Percentiles rank a stretch among this genome's conserved stretches.
phyloP scores from a whole-genome alignment of 768 basidiomycete genomes.

The Boletus sp. region DNA sequence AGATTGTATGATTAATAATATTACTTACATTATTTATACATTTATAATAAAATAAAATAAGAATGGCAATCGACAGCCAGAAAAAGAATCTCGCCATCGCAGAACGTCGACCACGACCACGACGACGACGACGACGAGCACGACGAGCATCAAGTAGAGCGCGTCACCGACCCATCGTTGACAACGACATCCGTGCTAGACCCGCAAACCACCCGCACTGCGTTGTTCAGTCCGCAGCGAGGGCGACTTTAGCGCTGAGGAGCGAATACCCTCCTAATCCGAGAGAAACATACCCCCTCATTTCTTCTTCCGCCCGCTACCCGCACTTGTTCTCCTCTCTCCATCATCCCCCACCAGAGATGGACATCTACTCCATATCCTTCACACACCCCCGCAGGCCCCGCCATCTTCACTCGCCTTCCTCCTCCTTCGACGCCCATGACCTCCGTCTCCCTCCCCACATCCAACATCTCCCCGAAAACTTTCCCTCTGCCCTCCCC shows the following conservation, averaged over 20 bases:
- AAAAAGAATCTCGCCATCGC: conserved; percentile 18
- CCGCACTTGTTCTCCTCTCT: not conserved
- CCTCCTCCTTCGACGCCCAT: conserved; percentile 61
- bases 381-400: conserved; percentile 88
- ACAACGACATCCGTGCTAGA: conserved; percentile 4
- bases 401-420: conserved; percentile 55
- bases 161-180: conserved; percentile 14
- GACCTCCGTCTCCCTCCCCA: conserved; percentile 46
- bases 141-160: conserved; percentile 16
- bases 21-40: not conserved
- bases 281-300: conserved; percentile 18
- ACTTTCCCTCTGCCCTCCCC: conserved; percentile 36
- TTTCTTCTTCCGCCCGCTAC: conserved; percentile 1
- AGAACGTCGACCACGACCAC: conserved; percentile 20
- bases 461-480: conserved; percentile 33
- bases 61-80: conserved; percentile 6
- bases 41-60: conserved; percentile 2
- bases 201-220: not conserved
- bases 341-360: conserved; percentile 26
- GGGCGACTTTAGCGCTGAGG: conserved; percentile 17
- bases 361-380: conserved; percentile 95
- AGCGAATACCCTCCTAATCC: conserved; percentile 27
- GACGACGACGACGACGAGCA: conserved; percentile 12
- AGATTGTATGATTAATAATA: conserved; percentile 8
- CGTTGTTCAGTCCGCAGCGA: conserved; percentile 1